A percentile compares a stretch with the other conserved stretches of the same genome.
Conservation (phyloP, 2,329 filamentous ascomycete species). For the Colletotrichum australisinense region DNA sequence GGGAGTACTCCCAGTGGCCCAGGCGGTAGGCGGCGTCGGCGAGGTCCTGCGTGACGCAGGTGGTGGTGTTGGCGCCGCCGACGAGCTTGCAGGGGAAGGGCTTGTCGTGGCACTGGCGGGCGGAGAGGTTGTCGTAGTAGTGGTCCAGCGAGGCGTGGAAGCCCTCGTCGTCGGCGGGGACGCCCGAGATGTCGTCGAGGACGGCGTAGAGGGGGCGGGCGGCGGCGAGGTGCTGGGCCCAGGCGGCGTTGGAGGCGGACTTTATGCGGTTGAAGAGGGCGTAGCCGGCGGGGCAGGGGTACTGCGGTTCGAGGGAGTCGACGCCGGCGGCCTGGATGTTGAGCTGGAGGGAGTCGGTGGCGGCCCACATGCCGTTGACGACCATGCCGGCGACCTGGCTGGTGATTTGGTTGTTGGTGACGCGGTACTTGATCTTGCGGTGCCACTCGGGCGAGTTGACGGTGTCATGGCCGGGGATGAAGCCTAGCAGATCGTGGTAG, state of each 20-base stretch:
- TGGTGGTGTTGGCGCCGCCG: constrained; percentile 54
- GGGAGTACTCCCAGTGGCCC: constrained; percentile 84
- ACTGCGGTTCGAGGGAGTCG: constrained; percentile 81
- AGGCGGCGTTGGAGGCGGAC: constrained; percentile 58
- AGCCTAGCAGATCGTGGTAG: constrained; percentile 75
- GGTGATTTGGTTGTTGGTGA: constrained; percentile 87
- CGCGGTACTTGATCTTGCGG: constrained; percentile 70
- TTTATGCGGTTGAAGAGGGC: constrained; percentile 56
- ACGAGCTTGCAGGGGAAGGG: constrained; percentile 75
- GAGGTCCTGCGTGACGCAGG: constrained; percentile 71
- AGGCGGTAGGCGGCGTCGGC: constrained; percentile 80
- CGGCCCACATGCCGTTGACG: constrained; percentile 75
- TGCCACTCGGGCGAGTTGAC: constrained; percentile 48
- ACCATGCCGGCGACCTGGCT: constrained; percentile 83
- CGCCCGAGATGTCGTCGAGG: constrained; percentile 77
- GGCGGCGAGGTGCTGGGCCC: constrained; percentile 72
- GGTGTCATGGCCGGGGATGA: constrained; percentile 67
- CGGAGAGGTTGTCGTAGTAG: constrained; percentile 87
- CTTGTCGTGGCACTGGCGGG: constrained; percentile 80
- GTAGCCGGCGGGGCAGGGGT: constrained; percentile 69
- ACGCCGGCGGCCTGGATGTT: constrained; percentile 59
- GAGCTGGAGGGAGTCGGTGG: constrained; percentile 55
- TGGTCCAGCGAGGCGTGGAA: constrained; percentile 83
- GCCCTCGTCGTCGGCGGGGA: constrained; percentile 63
- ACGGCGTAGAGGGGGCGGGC: constrained; percentile 64